These are phyloP conservation scores for Lagerstroemia speciosa DNA, from an alignment of 345 rosid species.

Conservation along the genomic window DNA sequence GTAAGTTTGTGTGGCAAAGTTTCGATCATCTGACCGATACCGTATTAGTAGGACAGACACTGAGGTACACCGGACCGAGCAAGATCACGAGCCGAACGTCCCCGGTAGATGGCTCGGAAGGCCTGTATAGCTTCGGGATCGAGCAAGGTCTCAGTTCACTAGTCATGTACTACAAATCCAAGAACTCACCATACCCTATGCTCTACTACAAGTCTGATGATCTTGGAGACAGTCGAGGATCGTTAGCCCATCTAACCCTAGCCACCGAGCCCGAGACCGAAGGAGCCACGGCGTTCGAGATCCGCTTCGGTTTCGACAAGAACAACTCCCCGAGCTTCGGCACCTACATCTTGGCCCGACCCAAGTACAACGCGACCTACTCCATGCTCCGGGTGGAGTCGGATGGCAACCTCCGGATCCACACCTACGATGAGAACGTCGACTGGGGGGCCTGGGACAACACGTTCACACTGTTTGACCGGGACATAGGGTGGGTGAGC, in stretches of 20 bases:
- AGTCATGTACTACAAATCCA: conserved; percentile 23
- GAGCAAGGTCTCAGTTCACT: conserved; percentile 15
- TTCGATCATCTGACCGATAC: conserved; percentile 44
- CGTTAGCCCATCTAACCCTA: conserved; percentile 16
- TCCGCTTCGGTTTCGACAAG: conserved; percentile 9
- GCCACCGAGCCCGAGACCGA: conserved; percentile 8
- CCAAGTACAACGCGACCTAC: conserved; percentile 33
- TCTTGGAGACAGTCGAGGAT: background rate
- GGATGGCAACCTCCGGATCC: conserved; percentile 43
- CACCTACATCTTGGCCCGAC: conserved; percentile 10
- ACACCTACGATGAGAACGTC: conserved; percentile 30
- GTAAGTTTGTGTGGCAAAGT: conserved; percentile 43
- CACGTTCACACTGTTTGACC: conserved; percentile 7
- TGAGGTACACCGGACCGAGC: conserved; percentile 9
- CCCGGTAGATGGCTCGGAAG: conserved; percentile 8
- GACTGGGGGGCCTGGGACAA: conserved; percentile 28
- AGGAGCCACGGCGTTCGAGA: conserved; percentile 16
- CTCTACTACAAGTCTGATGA: conserved; percentile 14
- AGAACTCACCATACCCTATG: conserved; percentile 23
- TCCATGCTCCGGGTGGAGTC: conserved; percentile 31
- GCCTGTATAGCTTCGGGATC: conserved; percentile 30
- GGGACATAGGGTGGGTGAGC: background rate
- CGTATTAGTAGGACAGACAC: conserved; percentile 37
- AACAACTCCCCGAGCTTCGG: conserved; percentile 17
- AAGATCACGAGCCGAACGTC: conserved; percentile 38